These are phyloP conservation scores for Antrodiella citrinella DNA, from an alignment of 768 basidiomycete genomes.

Conservation along the genomic window DNA sequence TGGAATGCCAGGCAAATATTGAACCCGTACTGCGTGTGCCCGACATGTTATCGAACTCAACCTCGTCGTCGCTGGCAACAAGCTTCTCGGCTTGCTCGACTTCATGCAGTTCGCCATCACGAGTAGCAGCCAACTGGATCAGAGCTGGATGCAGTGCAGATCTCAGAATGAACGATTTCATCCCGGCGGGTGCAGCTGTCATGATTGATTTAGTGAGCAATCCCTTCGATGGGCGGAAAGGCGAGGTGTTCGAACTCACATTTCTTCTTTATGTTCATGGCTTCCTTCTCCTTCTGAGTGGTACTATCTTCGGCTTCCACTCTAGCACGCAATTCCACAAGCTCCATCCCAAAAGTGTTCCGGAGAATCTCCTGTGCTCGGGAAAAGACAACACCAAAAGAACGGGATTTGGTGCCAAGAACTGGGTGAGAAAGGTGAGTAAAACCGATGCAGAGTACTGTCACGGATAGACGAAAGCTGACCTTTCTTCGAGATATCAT, in stretches of 20 bases:
- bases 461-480: slow-evolving; percentile 2
- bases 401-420: slow-evolving; percentile 38
- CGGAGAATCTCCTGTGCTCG: slow-evolving; percentile 58
- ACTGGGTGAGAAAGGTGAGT: slow-evolving; percentile 34
- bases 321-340: slow-evolving; percentile 67
- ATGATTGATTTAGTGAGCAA: not conserved
- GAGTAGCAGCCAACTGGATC: slow-evolving; percentile 50
- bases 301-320: slow-evolving; percentile 34
- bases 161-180: slow-evolving; percentile 80
- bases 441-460: slow-evolving; percentile 8
- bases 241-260: slow-evolving; percentile 27
- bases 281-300: slow-evolving; percentile 36
- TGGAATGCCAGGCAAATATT: slow-evolving; percentile 63
- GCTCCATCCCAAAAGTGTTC: slow-evolving; percentile 73
- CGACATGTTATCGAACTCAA: slow-evolving; percentile 39
- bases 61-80: slow-evolving; percentile 38
- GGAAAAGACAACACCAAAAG: slow-evolving; percentile 58
- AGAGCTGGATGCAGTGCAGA: slow-evolving; percentile 57
- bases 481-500: slow-evolving; percentile 89
- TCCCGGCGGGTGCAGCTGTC: slow-evolving; percentile 47
- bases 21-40: slow-evolving; percentile 49
- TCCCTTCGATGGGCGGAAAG: not conserved
- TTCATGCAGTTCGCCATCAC: slow-evolving; percentile 33
- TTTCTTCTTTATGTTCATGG: slow-evolving; percentile 60
- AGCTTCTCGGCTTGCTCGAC: slow-evolving; percentile 44